A percentile compares a stretch with the other conserved stretches of the same genome.
These are phyloP conservation scores for Xylaria palmicola DNA, from an alignment of 495 filamentous ascomycete species.

Conservation along the genomic window DNA sequence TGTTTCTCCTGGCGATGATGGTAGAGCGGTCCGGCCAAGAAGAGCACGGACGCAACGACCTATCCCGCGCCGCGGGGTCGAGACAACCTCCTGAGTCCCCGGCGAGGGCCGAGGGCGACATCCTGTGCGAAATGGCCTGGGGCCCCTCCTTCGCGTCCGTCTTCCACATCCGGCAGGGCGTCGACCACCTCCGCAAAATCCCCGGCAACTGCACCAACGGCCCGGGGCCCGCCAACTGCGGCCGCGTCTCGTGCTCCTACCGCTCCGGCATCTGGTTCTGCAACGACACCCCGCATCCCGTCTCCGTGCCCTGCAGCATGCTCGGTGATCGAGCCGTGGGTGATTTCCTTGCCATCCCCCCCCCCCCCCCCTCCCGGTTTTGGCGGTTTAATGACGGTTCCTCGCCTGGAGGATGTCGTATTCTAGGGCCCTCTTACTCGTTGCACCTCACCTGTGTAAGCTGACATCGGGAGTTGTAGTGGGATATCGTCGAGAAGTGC, in stretches of 20 bases:
- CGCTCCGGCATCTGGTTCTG: conserved; percentile 16
- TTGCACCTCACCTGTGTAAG: too few species aligned
- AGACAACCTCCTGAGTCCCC: not conserved
- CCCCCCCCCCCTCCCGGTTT: too few species aligned
- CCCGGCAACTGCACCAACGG: conserved; percentile 9
- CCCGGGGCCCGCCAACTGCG: conserved; percentile 10
- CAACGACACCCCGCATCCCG: conserved; percentile 12
- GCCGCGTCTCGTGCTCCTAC: conserved; percentile 13
- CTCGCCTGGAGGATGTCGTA: too few species aligned
- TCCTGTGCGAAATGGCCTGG: conserved; percentile 8
- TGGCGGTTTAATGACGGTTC: too few species aligned
- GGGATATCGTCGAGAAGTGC: conserved; percentile 11
- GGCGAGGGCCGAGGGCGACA: not conserved
- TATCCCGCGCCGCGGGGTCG: too few species aligned
- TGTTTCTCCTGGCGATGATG: not conserved
- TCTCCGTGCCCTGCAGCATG: conserved; percentile 14
- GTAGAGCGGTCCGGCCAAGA: not conserved
- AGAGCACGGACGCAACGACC: not conserved
- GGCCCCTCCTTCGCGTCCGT: conserved; percentile 9
- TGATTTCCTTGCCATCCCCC: not conserved
- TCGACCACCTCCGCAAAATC: conserved; percentile 9
- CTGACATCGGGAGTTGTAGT: not conserved
- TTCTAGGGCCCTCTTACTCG: too few species aligned
- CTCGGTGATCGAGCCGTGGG: conserved; percentile 6
- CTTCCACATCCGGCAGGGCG: conserved; percentile 6